These are phyloP conservation scores for Myxozyma lipomycoides DNA, from an alignment of 805 yeast species.

Conservation along the genomic window DNA sequence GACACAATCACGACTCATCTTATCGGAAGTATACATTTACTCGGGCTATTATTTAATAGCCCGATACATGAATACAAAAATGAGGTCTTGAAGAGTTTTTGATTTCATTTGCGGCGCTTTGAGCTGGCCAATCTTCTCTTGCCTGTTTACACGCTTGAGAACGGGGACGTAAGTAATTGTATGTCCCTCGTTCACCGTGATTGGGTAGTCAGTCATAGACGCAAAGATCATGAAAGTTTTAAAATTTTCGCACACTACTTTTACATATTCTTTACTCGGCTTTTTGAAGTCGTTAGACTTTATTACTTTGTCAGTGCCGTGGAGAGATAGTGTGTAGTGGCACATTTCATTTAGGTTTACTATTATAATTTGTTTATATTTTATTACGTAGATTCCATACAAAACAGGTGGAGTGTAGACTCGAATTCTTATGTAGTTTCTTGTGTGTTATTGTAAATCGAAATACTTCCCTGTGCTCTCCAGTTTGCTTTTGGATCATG, in stretches of 20 bases:
- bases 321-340: neutral
- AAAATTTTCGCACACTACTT: neutral
- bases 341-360: no score
- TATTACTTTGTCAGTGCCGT: neutral
- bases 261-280: constrained; percentile 1
- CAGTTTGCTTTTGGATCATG: constrained; percentile 17
- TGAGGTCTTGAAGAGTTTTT: no score
- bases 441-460: constrained; percentile 18
- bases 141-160: no score
- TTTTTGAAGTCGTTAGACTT: neutral
- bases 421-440: constrained; percentile 13
- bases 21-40: no score
- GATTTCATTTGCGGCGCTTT: constrained; percentile 1
- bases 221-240: neutral
- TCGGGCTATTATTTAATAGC: no score
- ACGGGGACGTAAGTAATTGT: no score
- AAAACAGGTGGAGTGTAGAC: neutral
- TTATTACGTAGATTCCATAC: neutral
- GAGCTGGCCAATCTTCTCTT: constrained; percentile 1
- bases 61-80: no score
- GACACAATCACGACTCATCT: no score
- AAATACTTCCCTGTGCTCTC: constrained; percentile 27
- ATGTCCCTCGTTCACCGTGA: neutral
- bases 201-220: constrained; percentile 3
- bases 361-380: neutral